Evolutionary conservation across 768 basidiomycete genomes (phyloP), one percentile per base, ranked within the genome.

Genomic region (Daedalea quercina): DNA sequence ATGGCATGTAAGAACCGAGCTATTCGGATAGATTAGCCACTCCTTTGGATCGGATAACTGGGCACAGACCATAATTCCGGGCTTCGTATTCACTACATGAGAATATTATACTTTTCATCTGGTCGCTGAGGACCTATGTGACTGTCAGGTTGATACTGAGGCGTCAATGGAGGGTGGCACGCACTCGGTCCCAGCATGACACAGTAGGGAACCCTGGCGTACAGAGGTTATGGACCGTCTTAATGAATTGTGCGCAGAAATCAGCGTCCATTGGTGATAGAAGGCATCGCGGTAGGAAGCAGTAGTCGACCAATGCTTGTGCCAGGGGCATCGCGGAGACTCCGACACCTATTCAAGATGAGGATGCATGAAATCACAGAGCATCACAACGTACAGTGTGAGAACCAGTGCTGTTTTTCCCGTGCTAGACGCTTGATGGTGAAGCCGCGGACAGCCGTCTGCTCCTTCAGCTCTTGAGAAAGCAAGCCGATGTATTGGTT

Each of bases 231-330:
- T 99, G 96, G 55, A 97, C 74, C 13, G 86, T 76, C 64, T 87
- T 87, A 66, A 98, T 87, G 62, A 98, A 86, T 58, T 91, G 88
- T 2, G 91, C 87, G 52, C 92, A 93, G 60, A 85, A 99, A 52
- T 95, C 87, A 23, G 96, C 95, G 67, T 99, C 96, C 82, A 94
- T 90, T 0, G 94, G 94, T 0, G 95, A 95, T n/a, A 97, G 72
- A 37, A 97, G 73, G 58, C 87, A 88, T 25, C 96, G 83, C 11
- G 96, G 95, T 63, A 90, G 86, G 55, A 99, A 82, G 65, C 96
- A 98, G 63, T 95, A 83, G 64, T 96, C 90, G 56, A 92, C 85
- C 52, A 93, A 73, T 3, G 81, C 75, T 23, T 76, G 73, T 6
- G 80, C 79, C 37, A 90, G 74, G 3, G 79, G 73, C 60, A 76